These are phyloP conservation scores for Onygenales sp. DNA, from an alignment of 2,329 filamentous ascomycete genomes.

Conservation along the genomic window DNA sequence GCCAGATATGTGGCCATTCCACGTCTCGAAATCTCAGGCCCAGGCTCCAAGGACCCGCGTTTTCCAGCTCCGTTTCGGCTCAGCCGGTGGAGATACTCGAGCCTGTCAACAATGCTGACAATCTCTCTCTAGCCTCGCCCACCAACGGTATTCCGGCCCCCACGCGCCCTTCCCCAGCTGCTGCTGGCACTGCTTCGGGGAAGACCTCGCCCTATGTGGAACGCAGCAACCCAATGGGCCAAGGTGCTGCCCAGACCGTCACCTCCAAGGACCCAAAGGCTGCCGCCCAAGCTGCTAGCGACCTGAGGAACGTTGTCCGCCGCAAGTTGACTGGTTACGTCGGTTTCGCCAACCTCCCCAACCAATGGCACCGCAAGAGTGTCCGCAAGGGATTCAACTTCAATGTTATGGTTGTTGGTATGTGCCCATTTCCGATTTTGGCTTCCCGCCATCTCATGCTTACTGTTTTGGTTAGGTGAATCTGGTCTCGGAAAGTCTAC, in stretches of 20 bases:
- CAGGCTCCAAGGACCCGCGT: constrained; percentile 12
- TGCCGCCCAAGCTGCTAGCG: constrained; percentile 47
- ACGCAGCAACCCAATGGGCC: constrained; percentile 48
- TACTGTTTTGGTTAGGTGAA: constrained; percentile 57
- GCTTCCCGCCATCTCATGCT: neutral
- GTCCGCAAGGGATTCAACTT: constrained; percentile 99
- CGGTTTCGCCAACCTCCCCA: constrained; percentile 95
- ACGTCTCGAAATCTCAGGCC: neutral
- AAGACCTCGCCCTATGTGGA: constrained; percentile 49
- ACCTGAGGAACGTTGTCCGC: constrained; percentile 91
- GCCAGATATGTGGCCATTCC: neutral
- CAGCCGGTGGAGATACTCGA: constrained; percentile 8
- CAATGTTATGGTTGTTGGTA: constrained; percentile 99
- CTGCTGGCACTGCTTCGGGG: constrained; percentile 36
- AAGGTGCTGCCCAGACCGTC: constrained; percentile 48
- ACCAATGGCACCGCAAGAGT: constrained; percentile 99
- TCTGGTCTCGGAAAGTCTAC: constrained; percentile 98
- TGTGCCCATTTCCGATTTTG: constrained; percentile 32
- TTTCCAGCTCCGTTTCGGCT: constrained; percentile 7
- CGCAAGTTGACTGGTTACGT: constrained; percentile 98
- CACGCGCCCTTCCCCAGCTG: constrained; percentile 26
- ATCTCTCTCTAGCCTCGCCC: constrained; percentile 23
- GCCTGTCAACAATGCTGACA: constrained; percentile 20
- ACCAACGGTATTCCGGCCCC: constrained; percentile 18
- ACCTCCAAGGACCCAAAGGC: constrained; percentile 56